A percentile compares a stretch with the other conserved stretches of the same genome.
Conservation (phyloP, 1,139 yeast species). For the Entelexis paramagnoliae region DNA sequence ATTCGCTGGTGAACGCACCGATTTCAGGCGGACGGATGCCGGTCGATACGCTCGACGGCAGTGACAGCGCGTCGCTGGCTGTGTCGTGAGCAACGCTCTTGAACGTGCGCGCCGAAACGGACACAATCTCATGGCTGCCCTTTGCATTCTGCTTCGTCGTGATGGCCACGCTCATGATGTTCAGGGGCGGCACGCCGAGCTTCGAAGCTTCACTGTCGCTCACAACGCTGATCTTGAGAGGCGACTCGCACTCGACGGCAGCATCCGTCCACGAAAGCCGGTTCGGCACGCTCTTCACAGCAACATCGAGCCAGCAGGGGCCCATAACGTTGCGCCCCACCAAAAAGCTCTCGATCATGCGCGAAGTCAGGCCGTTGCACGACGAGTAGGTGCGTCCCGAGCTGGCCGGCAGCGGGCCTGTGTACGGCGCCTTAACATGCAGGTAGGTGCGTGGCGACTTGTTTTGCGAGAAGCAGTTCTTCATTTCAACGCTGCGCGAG, state of each 20-base stretch:
- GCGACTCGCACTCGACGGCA: slow-evolving; percentile 51
- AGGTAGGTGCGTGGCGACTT: slow-evolving; percentile 76
- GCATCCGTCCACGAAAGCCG: slow-evolving; percentile 75
- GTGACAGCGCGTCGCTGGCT: slow-evolving; percentile 27
- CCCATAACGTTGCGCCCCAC: slow-evolving; percentile 83
- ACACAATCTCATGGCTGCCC: slow-evolving; percentile 77
- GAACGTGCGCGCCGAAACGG: slow-evolving; percentile 62
- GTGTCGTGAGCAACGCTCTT: slow-evolving; percentile 41
- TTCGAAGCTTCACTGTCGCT: slow-evolving; percentile 36
- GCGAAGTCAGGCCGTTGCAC: slow-evolving; percentile 70
- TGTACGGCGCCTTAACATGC: slow-evolving; percentile 57
- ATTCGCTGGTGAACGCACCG: slow-evolving; percentile 61
- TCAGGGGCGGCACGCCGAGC: slow-evolving; percentile 50
- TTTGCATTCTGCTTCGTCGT: slow-evolving; percentile 68
- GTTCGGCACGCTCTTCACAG: slow-evolving; percentile 40
- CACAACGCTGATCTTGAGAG: slow-evolving; percentile 43
- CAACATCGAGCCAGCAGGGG: slow-evolving; percentile 87
- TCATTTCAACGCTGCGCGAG: slow-evolving; percentile 61
- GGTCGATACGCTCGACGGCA: slow-evolving; percentile 38
- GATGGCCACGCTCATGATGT: slow-evolving; percentile 62
- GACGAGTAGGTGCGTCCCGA: slow-evolving; percentile 68
- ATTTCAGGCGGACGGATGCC: slow-evolving; percentile 59
- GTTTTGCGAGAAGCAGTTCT: slow-evolving; percentile 84
- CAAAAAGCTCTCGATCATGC: slow-evolving; percentile 77
- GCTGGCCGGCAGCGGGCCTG: slow-evolving; percentile 45